Conservation (phyloP, 1,284 basidiomycete species). For the Thecaphora frezii region DNA sequence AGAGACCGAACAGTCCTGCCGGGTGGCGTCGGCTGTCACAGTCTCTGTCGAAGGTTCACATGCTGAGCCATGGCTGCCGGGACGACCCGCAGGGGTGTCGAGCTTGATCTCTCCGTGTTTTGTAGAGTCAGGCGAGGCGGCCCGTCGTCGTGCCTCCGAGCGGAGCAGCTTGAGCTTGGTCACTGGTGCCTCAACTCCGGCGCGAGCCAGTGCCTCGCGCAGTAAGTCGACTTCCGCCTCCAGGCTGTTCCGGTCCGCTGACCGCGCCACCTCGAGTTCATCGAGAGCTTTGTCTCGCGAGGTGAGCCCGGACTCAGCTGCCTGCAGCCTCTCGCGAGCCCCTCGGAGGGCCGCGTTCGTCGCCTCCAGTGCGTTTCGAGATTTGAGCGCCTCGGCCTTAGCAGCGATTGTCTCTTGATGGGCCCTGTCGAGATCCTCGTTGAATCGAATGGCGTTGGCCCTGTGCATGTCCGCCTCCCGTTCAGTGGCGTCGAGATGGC, state of each 20-base stretch:
- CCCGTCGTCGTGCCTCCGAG: no score
- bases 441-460: constrained; percentile 12
- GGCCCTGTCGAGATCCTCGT: constrained; percentile 32
- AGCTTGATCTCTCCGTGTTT: neutral
- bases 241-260: neutral
- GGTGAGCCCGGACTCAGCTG: constrained; percentile 12
- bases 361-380: constrained; percentile 14
- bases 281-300: no score
- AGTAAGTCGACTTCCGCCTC: neutral
- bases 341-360: constrained; percentile 18
- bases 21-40: no score
- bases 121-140: neutral
- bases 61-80: no score
- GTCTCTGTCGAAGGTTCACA: no score
- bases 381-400: constrained; percentile 26
- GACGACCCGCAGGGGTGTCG: no score
- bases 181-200: neutral
- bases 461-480: constrained; percentile 17
- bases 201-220: neutral
- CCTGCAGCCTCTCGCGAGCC: constrained; percentile 20
- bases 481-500: constrained; percentile 20
- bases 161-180: no score
- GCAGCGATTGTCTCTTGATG: constrained; percentile 23
- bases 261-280: no score
- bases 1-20: no score